A percentile compares a stretch with the other conserved stretches of the same genome.
Evolutionary conservation across 1,139 yeast genomes (phyloP).

Genomic region (Suhomyces kunorum): DNA sequence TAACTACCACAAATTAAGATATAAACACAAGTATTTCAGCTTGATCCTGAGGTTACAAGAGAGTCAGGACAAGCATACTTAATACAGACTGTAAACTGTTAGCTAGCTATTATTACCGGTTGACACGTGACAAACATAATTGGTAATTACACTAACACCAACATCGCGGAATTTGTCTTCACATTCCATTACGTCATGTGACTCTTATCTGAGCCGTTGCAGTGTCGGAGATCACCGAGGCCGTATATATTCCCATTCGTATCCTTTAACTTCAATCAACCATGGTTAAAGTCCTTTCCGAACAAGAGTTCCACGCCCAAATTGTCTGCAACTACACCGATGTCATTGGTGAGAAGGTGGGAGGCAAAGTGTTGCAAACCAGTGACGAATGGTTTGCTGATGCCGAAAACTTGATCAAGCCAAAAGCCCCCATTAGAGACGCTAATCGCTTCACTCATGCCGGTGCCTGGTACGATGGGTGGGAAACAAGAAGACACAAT

Average conservation of each 20-base stretch:
- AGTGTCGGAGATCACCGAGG: conserved; percentile 9
- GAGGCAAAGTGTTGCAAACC: conserved; percentile 66
- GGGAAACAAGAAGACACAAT: conserved; percentile 97
- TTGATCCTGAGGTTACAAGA: too few species aligned
- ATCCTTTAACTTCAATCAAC: background rate
- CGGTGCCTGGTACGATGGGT: conserved; percentile 98
- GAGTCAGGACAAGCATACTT: too few species aligned
- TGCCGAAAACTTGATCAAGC: conserved; percentile 84
- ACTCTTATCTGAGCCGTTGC: background rate
- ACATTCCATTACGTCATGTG: conserved; percentile 1
- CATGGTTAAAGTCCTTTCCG: conserved; percentile 35
- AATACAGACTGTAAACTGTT: too few species aligned
- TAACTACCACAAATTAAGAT: too few species aligned
- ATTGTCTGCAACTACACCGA: conserved; percentile 57
- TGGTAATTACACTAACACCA: too few species aligned
- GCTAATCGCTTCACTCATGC: conserved; percentile 75
- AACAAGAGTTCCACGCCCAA: conserved; percentile 45
- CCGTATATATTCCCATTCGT: background rate
- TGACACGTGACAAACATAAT: too few species aligned
- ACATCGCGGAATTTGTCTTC: background rate
- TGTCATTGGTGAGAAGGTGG: conserved; percentile 81
- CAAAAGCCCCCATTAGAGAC: conserved; percentile 76
- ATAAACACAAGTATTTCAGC: too few species aligned
- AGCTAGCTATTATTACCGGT: too few species aligned
- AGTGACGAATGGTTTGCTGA: conserved; percentile 96